Evolutionary conservation across 345 rosid species (phyloP).

Genomic region (Corymbia maculata): DNA sequence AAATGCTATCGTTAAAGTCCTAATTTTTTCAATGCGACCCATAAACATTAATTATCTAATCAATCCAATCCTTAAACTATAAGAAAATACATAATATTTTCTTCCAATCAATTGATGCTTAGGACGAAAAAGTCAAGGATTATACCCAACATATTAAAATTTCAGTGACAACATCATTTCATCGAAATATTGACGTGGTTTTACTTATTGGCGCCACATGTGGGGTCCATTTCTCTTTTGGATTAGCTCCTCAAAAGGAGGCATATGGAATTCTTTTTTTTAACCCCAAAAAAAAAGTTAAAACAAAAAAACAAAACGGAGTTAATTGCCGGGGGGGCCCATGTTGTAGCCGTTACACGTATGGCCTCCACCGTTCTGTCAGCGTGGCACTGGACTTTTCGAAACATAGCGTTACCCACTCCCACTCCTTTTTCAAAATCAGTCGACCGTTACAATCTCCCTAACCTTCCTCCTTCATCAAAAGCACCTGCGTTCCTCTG

Average conservation of each 20-base stretch:
- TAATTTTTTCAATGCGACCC: too few relatives aligned
- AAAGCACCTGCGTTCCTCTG: neutral
- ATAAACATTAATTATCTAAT: rapidly evolving
- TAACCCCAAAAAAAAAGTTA: neutral
- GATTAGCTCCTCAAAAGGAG: neutral
- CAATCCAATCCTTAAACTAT: rapidly evolving
- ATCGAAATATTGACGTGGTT: too few relatives aligned
- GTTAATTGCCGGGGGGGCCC: neutral
- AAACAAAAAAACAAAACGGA: neutral
- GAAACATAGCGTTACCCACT: neutral
- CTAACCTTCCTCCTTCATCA: neutral
- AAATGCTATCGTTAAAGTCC: rapidly evolving
- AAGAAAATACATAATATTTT: rapidly evolving
- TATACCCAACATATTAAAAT: rapidly evolving
- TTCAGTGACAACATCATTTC: too few relatives aligned
- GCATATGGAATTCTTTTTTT: neutral
- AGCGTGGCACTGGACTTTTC: neutral
- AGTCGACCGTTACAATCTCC: neutral
- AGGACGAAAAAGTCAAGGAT: rapidly evolving
- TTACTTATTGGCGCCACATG: neutral
- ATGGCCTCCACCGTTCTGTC: neutral
- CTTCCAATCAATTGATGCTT: too few relatives aligned
- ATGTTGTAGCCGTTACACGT: neutral
- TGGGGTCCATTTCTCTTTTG: neutral
- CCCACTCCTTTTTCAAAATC: neutral